These are phyloP conservation scores for Trichoderma oligosporum DNA, from an alignment of 2,329 filamentous ascomycete species.

Conservation along the genomic window DNA sequence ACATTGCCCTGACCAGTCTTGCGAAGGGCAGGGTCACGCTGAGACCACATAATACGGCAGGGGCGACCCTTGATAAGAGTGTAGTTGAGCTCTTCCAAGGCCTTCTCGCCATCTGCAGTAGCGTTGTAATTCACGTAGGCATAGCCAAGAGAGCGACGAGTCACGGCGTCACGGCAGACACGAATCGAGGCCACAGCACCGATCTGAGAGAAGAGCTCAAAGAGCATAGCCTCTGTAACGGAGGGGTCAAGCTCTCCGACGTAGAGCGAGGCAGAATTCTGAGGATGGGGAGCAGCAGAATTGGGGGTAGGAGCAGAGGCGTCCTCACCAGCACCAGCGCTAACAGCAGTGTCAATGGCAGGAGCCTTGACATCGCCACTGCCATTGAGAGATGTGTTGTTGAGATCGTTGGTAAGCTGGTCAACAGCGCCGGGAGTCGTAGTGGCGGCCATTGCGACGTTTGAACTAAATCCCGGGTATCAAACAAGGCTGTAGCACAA, in stretches of 20 bases:
- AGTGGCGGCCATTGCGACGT: slow-evolving; percentile 53
- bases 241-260: slow-evolving; percentile 97
- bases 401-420: slow-evolving; percentile 75
- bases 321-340: slow-evolving; percentile 50
- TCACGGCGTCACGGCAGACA: slow-evolving; percentile 98
- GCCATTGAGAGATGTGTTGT: slow-evolving; percentile 66
- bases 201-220: slow-evolving; percentile 99
- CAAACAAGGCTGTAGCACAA: slow-evolving; percentile 14
- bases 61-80: slow-evolving; percentile 97
- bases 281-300: slow-evolving; percentile 72
- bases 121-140: slow-evolving; percentile 99
- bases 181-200: slow-evolving; percentile 98
- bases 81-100: slow-evolving; percentile 99
- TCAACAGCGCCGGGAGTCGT: slow-evolving; percentile 62
- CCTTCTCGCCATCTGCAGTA: slow-evolving; percentile 92
- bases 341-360: slow-evolving; percentile 71
- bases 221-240: slow-evolving; percentile 99
- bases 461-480: slow-evolving; percentile 15
- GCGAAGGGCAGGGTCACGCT: slow-evolving; percentile 96
- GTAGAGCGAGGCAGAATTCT: slow-evolving; percentile 96
- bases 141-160: slow-evolving; percentile 96
- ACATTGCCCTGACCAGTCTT: slow-evolving; percentile 99
- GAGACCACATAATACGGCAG: slow-evolving; percentile 99
- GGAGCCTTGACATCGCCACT: slow-evolving; percentile 63
- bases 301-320: slow-evolving; percentile 66